These are phyloP conservation scores for Lichtheimia hyalospora DNA, from an alignment of 371 early-diverging fungal species.

Conservation along the genomic window DNA sequence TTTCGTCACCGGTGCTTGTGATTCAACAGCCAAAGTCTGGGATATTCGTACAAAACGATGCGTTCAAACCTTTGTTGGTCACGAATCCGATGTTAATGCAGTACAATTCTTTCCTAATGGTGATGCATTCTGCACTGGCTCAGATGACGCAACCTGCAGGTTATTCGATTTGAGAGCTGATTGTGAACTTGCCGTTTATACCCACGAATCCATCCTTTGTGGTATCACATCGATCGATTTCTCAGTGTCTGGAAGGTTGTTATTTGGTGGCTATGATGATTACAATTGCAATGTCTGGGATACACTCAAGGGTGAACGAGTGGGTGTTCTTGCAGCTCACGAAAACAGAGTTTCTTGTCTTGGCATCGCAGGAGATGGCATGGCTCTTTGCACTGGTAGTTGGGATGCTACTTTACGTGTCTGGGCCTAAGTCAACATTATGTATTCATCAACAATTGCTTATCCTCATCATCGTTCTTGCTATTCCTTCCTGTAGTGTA, in stretches of 20 bases:
- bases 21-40: conserved; percentile 98
- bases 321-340: conserved; percentile 91
- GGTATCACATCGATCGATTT: conserved; percentile 98
- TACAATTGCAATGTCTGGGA: conserved; percentile 99
- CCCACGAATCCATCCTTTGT: conserved; percentile 94
- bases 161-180: conserved; percentile 97
- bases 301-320: conserved; percentile 92
- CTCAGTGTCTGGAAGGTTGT: conserved; percentile 89
- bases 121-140: conserved; percentile 95
- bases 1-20: conserved; percentile 98
- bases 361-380: conserved; percentile 94
- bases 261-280: conserved; percentile 99
- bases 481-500: not conserved
- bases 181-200: conserved; percentile 93
- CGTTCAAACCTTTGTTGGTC: conserved; percentile 97
- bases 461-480: not conserved
- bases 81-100: conserved; percentile 97
- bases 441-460: not conserved
- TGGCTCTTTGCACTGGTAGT: conserved; percentile 96
- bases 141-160: conserved; percentile 97
- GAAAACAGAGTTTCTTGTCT: conserved; percentile 96
- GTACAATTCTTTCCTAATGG: conserved; percentile 99
- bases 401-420: conserved; percentile 96
- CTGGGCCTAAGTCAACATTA: conserved; percentile 16
- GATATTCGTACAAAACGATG: conserved; percentile 95